Evolutionary conservation across 352 stramenopile species (phyloP).

Genomic region (Globisporangium okanoganense): DNA sequence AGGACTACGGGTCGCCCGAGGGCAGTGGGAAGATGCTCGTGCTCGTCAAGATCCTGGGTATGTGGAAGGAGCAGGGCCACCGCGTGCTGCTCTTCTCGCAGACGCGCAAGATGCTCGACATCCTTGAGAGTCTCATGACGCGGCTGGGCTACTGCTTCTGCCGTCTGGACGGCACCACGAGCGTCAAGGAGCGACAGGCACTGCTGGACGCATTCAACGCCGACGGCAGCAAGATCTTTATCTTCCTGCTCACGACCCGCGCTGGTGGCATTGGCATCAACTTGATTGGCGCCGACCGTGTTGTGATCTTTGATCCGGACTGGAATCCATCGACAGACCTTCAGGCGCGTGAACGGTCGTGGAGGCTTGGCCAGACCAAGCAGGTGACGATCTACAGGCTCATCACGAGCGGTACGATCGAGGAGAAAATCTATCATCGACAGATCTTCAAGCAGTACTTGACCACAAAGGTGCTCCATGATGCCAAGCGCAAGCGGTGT

Average conservation of each 20-base stretch:
- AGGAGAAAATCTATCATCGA: conserved; percentile 99
- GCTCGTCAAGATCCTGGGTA: conserved; percentile 91
- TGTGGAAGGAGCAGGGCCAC: conserved; percentile 95
- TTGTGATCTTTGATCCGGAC: conserved; percentile 98
- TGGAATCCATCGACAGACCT: conserved; percentile 98
- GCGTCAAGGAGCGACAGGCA: conserved; percentile 89
- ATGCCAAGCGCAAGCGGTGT: conserved; percentile 95
- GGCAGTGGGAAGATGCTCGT: conserved; percentile 97
- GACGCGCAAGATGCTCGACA: conserved; percentile 96
- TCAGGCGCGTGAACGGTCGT: conserved; percentile 97
- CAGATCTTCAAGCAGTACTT: conserved; percentile 99
- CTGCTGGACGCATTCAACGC: conserved; percentile 97
- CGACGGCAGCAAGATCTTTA: conserved; percentile 67
- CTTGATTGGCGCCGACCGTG: conserved; percentile 93
- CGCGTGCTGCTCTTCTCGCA: conserved; percentile 98
- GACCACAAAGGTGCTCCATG: conserved; percentile 95
- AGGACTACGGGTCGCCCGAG: conserved; percentile 45
- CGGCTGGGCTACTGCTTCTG: conserved; percentile 87
- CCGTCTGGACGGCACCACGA: conserved; percentile 96
- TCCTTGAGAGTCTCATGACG: conserved; percentile 93
- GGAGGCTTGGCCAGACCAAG: conserved; percentile 90
- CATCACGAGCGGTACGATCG: conserved; percentile 97
- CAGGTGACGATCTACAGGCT: conserved; percentile 88
- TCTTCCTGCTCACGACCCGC: conserved; percentile 79
- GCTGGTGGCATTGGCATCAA: conserved; percentile 97